Conservation (phyloP, 148 eudicot species). For the Silene uniflora region DNA sequence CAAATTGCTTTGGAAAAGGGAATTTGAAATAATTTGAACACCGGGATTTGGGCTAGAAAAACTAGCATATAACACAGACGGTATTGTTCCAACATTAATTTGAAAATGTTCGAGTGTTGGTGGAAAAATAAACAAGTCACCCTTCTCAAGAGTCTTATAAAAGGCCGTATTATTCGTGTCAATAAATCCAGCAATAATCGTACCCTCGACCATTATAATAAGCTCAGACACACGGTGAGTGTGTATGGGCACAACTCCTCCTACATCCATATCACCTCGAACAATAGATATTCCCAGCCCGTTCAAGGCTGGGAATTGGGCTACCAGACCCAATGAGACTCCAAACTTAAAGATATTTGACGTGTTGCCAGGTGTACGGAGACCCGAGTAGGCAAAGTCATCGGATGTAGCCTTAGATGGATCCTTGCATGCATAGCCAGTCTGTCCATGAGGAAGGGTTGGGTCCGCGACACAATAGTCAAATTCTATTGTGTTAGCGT, state of each 20-base stretch:
- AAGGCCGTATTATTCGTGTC: not conserved
- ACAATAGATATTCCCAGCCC: not conserved
- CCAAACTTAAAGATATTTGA: not conserved
- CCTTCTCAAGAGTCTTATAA: not conserved
- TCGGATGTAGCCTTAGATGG: not conserved
- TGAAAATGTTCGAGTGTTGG: not conserved
- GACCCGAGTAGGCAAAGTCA: slow-evolving; percentile 4
- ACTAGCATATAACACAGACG: not conserved
- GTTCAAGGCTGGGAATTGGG: not conserved
- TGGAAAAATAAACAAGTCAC: not conserved
- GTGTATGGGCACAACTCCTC: not conserved
- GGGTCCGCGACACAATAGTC: slow-evolving; percentile 8
- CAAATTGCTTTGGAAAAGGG: not conserved
- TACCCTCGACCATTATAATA: not conserved
- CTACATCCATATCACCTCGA: not conserved
- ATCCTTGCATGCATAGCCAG: slow-evolving; percentile 1
- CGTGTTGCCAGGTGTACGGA: not conserved
- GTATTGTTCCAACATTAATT: not conserved
- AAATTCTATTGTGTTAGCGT: not conserved
- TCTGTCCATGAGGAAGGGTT: not conserved
- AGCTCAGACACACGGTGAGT: not conserved
- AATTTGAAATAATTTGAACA: not conserved
- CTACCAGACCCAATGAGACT: not conserved
- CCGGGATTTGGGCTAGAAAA: slow-evolving; percentile 6
- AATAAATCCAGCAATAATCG: not conserved